Base-by-base conservation (phyloP, 805 yeast species). In the Metschnikowia anglica region DNA sequence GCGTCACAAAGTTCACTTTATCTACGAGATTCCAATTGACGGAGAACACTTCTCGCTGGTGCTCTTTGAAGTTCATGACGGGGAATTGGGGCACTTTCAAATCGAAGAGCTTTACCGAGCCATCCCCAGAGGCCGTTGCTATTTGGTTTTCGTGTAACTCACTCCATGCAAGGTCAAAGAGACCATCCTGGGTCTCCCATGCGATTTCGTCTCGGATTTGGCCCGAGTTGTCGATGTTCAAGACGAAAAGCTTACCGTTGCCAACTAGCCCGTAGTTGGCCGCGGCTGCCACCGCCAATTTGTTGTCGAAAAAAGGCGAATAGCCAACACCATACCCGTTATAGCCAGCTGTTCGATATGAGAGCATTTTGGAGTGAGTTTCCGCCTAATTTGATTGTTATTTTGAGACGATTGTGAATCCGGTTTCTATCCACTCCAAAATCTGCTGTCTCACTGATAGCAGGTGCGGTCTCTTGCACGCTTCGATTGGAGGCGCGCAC, bases 181-280 rank as follows among this genome's bases (percentile, higher is more conserved):
- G 68, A 5, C 97, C 96, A 65, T 91, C 99, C 62, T 91, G 97
- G 0, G 98, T 91, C 47, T 88, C 88, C 68, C 87, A 91, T 12
- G 76, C 61, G 4, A 73, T 65, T 34, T 78, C 80, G 29, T 74
- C 74, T 4, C 56, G 55, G 13, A 88, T 72, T n/a, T 52, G 55
- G 0, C 98, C 98, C 47, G 72, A 66, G 17, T 80, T 77, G 39
- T 74, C 77, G 35, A 91, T 85, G 37, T 80, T 80, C 18, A 91
- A 67, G 1, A 91, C 71, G 52, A 70, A 83, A 21, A 91, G 68
- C 52, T 87, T 76, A 5, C 99, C 99, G 62, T 91, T 91, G 2
- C 99, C 99, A 3, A 89, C 96, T 4, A 91, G 69, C 1, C 98
- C 98, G 62, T 81, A 91, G 66, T 91, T 93, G 20, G 97, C 88